Evolutionary conservation across 140 eudicot genomes (phyloP).

Genomic region (Erigeron philadelphicus): DNA sequence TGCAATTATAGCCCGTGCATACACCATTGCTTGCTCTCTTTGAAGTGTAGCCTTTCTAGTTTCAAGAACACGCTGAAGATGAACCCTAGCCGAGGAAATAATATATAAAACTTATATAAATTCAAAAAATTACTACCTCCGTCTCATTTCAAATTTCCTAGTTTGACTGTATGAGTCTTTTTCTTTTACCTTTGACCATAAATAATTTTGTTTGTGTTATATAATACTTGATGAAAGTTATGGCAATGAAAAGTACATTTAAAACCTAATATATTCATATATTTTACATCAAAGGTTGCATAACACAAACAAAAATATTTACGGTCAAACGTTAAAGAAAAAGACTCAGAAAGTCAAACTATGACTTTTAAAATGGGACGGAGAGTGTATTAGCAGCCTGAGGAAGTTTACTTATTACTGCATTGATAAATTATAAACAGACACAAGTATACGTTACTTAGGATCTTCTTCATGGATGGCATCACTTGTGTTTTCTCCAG

Average conservation of each 20-base stretch:
- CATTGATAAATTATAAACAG: conserved; percentile 14
- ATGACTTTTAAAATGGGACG: no score
- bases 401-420: background rate
- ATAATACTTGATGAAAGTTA: no score
- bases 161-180: no score
- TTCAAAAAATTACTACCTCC: background rate
- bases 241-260: no score
- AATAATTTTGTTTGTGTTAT: no score
- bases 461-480: conserved; percentile 50
- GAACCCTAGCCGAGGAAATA: conserved; percentile 36
- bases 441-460: conserved; percentile 41
- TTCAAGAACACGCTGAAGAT: conserved; percentile 68
- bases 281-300: no score
- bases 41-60: conserved; percentile 60
- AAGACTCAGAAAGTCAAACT: no score
- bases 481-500: conserved; percentile 37
- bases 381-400: no score
- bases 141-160: no score
- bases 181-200: no score
- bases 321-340: background rate
- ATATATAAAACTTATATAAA: background rate
- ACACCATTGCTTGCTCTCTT: conserved; percentile 91
- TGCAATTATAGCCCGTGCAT: conserved; percentile 78
- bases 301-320: background rate
- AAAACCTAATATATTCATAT: no score